Conservation (phyloP, 2,329 filamentous ascomycete species). For the Arthroderma sp. region DNA sequence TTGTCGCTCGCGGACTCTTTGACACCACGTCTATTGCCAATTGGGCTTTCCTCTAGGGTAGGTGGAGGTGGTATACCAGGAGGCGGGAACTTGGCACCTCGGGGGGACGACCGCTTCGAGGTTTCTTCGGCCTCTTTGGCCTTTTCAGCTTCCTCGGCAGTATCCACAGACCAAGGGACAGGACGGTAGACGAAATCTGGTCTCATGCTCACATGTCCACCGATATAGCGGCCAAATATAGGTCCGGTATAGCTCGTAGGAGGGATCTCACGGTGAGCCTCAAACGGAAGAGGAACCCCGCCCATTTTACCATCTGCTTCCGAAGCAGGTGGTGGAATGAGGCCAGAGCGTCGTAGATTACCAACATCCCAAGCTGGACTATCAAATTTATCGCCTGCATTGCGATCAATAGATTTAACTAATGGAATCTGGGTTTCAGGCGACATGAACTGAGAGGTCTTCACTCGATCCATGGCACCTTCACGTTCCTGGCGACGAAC, state of each 20-base stretch:
- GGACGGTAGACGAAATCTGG: background rate
- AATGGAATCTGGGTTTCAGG: background rate
- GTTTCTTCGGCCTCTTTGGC: background rate
- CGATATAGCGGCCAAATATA: background rate
- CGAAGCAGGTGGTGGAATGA: background rate
- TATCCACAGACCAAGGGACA: background rate
- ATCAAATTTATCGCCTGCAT: background rate
- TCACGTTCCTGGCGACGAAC: background rate
- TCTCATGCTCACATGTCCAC: background rate
- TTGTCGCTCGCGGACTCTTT: background rate
- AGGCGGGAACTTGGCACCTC: constrained; percentile 6
- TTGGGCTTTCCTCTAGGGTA: background rate
- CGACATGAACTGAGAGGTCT: background rate
- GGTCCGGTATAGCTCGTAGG: background rate
- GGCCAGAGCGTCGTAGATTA: background rate
- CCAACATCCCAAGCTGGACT: constrained; percentile 1
- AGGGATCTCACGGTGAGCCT: background rate
- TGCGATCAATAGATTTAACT: background rate
- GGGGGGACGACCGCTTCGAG: background rate
- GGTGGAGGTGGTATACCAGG: constrained; percentile 8
- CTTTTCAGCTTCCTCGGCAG: background rate
- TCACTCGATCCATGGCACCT: background rate
- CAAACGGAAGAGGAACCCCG: background rate
- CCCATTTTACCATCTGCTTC: background rate
- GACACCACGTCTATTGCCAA: background rate